Base-by-base conservation (phyloP, 345 rosid genomes). In the Mercurialis annua region DNA sequence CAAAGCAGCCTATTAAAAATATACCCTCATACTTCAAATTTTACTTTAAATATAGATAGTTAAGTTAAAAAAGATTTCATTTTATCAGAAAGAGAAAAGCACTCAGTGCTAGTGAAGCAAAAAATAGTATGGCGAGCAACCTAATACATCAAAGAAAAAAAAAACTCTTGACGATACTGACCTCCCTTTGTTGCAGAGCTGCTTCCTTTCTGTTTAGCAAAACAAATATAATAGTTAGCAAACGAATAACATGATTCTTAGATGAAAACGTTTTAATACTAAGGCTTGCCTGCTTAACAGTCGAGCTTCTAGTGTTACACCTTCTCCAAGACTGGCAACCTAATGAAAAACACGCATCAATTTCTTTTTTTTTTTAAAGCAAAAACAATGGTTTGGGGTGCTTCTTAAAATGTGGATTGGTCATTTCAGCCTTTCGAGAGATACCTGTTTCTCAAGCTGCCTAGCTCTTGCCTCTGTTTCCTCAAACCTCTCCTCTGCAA, bases 1-100 rank as follows among this genome's bases (percentile, higher is more conserved):
- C 66, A 81, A 59, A 73, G 96, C 92, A 83, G 94, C 93, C 98
- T 92, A 81, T 27, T 61, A 72, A 67, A 72, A 62, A 72, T 23
- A 34, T 14, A 51, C 54, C 56, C 53, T 16, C 75, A 38, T 65
- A 15, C 47, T 42, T 21, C 36, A 44, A 26, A 60, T 40, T 61
- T 51, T 30, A 51, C 30, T 21, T 20, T 2, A 21, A 51, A 4
- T 26, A 53, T 12, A 53, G 14, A 53, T 26, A 26, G 27, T 1
- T 17, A 17, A 15, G 26, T 51, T 20, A 65, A 50, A 12, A 51
- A 3, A 24, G 24, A 36, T 49, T 20, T 44, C 42, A 65, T 7
- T 21, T 31, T 8, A n/a, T 18, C 56, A n/a, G 8, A 18, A 29
- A 14, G 43, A 34, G 46, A 58, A 20, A 33, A 17, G 17, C n/a